A percentile compares a stretch with the other conserved stretches of the same genome.
Evolutionary conservation across 179 eudicot genomes (phyloP).

Genomic region (Silene coronaria): DNA sequence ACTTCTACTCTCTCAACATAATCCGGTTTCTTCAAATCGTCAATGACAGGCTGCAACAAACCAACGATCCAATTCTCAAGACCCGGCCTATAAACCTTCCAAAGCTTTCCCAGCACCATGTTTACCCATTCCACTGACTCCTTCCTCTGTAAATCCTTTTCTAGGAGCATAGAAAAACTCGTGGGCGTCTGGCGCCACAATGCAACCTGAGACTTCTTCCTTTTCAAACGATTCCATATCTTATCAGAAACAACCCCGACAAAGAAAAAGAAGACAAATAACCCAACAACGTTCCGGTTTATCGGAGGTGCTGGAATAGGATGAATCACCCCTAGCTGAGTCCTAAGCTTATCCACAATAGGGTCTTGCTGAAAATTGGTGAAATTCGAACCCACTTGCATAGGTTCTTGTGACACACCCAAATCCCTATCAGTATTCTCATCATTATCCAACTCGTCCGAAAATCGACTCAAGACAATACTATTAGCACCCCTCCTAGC

Average conservation of each 20-base stretch:
- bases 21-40: slow-evolving; percentile 76
- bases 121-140: slow-evolving; percentile 99
- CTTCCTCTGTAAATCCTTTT: slow-evolving; percentile 93
- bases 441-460: slow-evolving; percentile 33
- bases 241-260: slow-evolving; percentile 86
- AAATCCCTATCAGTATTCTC: slow-evolving; percentile 10
- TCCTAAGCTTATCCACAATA: slow-evolving; percentile 80
- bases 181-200: slow-evolving; percentile 65
- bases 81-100: slow-evolving; percentile 84
- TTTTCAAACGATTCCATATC: slow-evolving; percentile 67
- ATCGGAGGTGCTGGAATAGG: slow-evolving; percentile 80
- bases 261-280: slow-evolving; percentile 81
- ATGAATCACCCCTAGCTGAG: slow-evolving; percentile 82
- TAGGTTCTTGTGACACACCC: slow-evolving; percentile 35
- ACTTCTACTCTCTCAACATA: slow-evolving; percentile 90
- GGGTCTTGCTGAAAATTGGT: slow-evolving; percentile 69
- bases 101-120: slow-evolving; percentile 92
- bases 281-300: slow-evolving; percentile 50
- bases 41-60: slow-evolving; percentile 88
- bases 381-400: slow-evolving; percentile 43
- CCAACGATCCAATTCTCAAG: slow-evolving; percentile 91
- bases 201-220: slow-evolving; percentile 36
- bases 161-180: slow-evolving; percentile 60
- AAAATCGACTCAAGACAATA: slow-evolving; percentile 31
- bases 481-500: slow-evolving; percentile 38